Conservation (phyloP, 164 flowering plant species). For the Dillenia suffruticosa region DNA sequence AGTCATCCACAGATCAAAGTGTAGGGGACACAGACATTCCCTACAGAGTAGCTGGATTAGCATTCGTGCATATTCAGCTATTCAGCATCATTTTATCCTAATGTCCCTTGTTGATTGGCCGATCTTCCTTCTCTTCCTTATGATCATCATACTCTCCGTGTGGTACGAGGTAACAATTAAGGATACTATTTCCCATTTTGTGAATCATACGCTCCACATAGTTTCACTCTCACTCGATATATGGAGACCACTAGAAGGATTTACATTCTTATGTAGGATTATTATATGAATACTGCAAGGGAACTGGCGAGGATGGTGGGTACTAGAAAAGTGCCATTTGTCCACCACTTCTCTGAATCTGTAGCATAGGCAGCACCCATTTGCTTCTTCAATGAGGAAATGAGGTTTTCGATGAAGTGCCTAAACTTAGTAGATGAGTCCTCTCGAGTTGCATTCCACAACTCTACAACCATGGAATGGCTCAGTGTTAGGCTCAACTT, state of each 20-base stretch:
- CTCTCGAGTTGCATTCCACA: conserved; percentile 66
- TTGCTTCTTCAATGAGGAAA: conserved; percentile 69
- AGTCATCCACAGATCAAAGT: conserved; percentile 88
- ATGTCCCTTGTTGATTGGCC: conserved; percentile 78
- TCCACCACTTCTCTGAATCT: conserved; percentile 79
- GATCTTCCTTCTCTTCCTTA: conserved; percentile 51
- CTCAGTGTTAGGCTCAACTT: conserved; percentile 68
- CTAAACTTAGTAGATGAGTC: conserved; percentile 54
- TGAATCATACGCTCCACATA: not conserved
- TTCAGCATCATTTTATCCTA: conserved; percentile 59
- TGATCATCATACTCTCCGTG: conserved; percentile 52
- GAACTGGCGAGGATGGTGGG: conserved; percentile 86
- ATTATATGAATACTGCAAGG: conserved; percentile 79
- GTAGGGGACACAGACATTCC: conserved; percentile 79
- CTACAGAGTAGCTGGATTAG: conserved; percentile 78
- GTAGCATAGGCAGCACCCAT: conserved; percentile 60
- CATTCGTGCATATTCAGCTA: conserved; percentile 73
- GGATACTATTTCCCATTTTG: not conserved
- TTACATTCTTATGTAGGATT: conserved; percentile 36
- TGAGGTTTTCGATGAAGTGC: conserved; percentile 40
- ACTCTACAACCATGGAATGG: conserved; percentile 82
- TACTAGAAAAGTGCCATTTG: conserved; percentile 57
- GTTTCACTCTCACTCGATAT: not conserved
- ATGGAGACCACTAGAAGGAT: not conserved
- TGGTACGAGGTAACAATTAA: conserved; percentile 68